Percentiles rank a stretch among this genome's conserved stretches.
Evolutionary conservation across 1,284 basidiomycete species (phyloP).

Genomic region (Cryptococcus sp.): DNA sequence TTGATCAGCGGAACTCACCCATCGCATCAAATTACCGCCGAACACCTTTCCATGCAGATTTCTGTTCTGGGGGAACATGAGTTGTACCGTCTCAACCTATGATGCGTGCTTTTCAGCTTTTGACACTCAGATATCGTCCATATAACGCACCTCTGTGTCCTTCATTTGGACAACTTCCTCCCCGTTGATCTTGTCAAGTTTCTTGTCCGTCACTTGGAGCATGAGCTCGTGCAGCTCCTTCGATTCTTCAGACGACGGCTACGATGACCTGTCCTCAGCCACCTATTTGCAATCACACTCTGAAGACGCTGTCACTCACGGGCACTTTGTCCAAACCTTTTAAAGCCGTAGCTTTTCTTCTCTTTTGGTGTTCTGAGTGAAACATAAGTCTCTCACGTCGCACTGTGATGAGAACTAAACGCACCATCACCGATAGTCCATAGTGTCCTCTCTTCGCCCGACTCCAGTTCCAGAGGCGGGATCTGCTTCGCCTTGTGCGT

Average conservation of each 20-base stretch:
- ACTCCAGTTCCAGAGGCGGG: constrained; percentile 64
- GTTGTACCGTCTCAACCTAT: constrained; percentile 38
- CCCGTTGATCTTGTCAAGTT: constrained; percentile 32
- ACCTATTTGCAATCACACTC: too few species aligned
- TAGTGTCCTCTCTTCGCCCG: constrained; percentile 65
- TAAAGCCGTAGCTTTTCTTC: constrained; percentile 59
- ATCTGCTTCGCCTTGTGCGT: constrained; percentile 67
- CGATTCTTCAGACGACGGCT: constrained; percentile 67
- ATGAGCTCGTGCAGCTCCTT: constrained; percentile 67
- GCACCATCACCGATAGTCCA: constrained; percentile 68
- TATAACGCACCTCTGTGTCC: constrained; percentile 41
- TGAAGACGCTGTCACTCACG: constrained; percentile 18
- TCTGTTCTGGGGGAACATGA: constrained; percentile 83
- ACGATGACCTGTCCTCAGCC: not conserved
- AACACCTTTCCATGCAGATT: constrained; percentile 82
- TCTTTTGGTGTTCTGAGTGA: constrained; percentile 59
- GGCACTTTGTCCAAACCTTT: constrained; percentile 69
- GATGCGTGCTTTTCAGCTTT: not conserved
- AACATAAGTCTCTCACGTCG: not conserved
- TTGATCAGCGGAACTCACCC: constrained; percentile 54
- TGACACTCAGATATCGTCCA: not conserved
- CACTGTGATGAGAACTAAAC: constrained; percentile 18
- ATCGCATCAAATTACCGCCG: constrained; percentile 66
- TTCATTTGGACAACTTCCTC: constrained; percentile 46
- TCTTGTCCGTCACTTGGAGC: constrained; percentile 57